Base-by-base conservation (phyloP, 73 alveolate species). In the Strombidium stylifer region DNA sequence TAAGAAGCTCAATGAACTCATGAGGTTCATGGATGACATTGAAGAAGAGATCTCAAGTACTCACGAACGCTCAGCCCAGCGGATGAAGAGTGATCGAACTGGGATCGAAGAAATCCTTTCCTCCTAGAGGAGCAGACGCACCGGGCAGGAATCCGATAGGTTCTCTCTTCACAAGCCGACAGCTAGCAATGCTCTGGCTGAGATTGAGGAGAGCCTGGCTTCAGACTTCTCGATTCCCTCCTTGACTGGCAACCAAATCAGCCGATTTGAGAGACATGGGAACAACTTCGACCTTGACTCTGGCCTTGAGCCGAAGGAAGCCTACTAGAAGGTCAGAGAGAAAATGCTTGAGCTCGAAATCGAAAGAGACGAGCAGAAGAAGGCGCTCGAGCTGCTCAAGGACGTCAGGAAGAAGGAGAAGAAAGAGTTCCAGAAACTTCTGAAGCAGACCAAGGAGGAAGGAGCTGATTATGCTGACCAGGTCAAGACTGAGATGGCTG, bases 361-460 rank as follows among this genome's bases (percentile, higher is more conserved):
- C 3, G 92, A 82, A 55, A 40, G 46, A 40, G 87, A 82, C 35
- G 92, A 82, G 45, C 34, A 65, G 39, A 32, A 61, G 39, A 62
- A 82, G 52, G 74, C 92, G 18, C 49, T 82, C 1, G 73, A 73
- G 8, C 44, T 58, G 42, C 41, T 82, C 25, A 73, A 76, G 53
- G 65, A 44, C 15, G 23, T 82, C 14, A 48, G 81, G 34, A 81
- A 66, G 18, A 39, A 73, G 45, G 69, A 70, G 26, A 51, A 58
- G 62, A 20, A 41, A 0, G 73, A 82, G 35, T 49, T 56, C 3
- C 52, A 44, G 18, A 64, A 40, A 2, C 20, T 35, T 15, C 72
- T 68, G 15, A 32, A 31, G 51, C 12, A 54, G 20, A 68, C 49
- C 21, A 82, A 37, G 62, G 77, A 61, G 41, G 21, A 37, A 25